These are phyloP conservation scores for Rubus parviflorus DNA, from an alignment of 306 rosid genomes.

Conservation along the genomic window DNA sequence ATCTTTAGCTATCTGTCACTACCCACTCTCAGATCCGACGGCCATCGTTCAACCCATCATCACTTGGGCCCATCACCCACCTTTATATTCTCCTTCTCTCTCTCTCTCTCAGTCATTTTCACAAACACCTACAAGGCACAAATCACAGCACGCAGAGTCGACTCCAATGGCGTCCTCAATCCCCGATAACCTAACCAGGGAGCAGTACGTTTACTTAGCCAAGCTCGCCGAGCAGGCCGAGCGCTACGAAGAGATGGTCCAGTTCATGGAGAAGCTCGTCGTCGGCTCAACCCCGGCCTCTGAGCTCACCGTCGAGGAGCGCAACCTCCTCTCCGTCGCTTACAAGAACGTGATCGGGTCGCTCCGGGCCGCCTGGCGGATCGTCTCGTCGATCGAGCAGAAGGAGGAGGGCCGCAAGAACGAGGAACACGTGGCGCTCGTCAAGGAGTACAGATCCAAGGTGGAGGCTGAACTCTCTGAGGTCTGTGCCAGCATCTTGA, in stretches of 20 bases:
- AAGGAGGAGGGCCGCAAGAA: slow-evolving; percentile 70
- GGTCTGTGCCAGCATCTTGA: slow-evolving; percentile 54
- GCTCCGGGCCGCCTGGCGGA: slow-evolving; percentile 74
- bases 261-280: slow-evolving; percentile 80
- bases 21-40: slow-evolving; percentile 10
- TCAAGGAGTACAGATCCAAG: slow-evolving; percentile 68
- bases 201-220: slow-evolving; percentile 64
- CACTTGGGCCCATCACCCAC: neutral
- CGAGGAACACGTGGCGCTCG: slow-evolving; percentile 62
- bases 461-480: slow-evolving; percentile 59
- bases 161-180: slow-evolving; percentile 39
- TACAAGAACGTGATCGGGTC: slow-evolving; percentile 81
- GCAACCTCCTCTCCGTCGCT: slow-evolving; percentile 69
- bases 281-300: slow-evolving; percentile 54
- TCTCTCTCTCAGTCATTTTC: neutral
- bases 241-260: slow-evolving; percentile 78
- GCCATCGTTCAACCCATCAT: neutral
- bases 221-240: slow-evolving; percentile 80
- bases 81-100: neutral
- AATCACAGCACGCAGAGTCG: neutral
- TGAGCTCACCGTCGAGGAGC: slow-evolving; percentile 66
- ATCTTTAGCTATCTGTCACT: neutral
- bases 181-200: slow-evolving; percentile 63
- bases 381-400: slow-evolving; percentile 74
- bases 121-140: neutral